These are phyloP conservation scores for Naumovozyma dairenensis DNA, from an alignment of 805 yeast genomes.

Conservation along the genomic window DNA sequence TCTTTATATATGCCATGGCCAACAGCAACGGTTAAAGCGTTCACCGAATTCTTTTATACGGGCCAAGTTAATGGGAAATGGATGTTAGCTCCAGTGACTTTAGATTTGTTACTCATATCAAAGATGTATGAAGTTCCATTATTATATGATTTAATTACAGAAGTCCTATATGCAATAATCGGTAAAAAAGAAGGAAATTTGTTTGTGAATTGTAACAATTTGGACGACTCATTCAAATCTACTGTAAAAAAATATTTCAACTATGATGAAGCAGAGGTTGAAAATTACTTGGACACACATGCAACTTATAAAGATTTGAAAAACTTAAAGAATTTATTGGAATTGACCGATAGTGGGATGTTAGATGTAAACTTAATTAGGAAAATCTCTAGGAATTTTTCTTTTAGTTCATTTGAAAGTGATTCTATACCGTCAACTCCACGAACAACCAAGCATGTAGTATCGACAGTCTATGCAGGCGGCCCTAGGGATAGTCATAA, in stretches of 20 bases:
- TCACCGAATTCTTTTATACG: slow-evolving; percentile 64
- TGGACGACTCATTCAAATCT: slow-evolving; percentile 16
- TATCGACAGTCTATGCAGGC: slow-evolving; percentile 19
- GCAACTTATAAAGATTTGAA: slow-evolving; percentile 31
- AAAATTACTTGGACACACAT: slow-evolving; percentile 18
- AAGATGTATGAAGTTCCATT: slow-evolving; percentile 61
- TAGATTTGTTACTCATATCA: slow-evolving; percentile 53
- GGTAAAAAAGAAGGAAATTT: slow-evolving; percentile 52
- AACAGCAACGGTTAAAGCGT: slow-evolving; percentile 50
- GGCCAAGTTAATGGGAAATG: slow-evolving; percentile 73
- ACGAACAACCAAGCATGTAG: not conserved
- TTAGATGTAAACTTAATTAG: slow-evolving; percentile 46
- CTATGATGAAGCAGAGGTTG: slow-evolving; percentile 17
- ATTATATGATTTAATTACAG: slow-evolving; percentile 58
- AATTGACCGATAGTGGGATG: slow-evolving; percentile 56
- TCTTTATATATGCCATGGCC: slow-evolving; percentile 59
- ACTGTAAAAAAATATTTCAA: slow-evolving; percentile 13
- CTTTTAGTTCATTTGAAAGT: slow-evolving; percentile 18
- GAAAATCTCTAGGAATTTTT: slow-evolving; percentile 33
- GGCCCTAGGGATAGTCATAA: slow-evolving; percentile 20
- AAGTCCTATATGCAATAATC: slow-evolving; percentile 57
- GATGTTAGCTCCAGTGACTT: slow-evolving; percentile 58
- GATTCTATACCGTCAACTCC: slow-evolving; percentile 3
- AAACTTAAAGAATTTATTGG: slow-evolving; percentile 45
- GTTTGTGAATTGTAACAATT: slow-evolving; percentile 1